Base-by-base conservation (phyloP, 1,139 yeast genomes). In the Meyerozyma smithsonii region DNA sequence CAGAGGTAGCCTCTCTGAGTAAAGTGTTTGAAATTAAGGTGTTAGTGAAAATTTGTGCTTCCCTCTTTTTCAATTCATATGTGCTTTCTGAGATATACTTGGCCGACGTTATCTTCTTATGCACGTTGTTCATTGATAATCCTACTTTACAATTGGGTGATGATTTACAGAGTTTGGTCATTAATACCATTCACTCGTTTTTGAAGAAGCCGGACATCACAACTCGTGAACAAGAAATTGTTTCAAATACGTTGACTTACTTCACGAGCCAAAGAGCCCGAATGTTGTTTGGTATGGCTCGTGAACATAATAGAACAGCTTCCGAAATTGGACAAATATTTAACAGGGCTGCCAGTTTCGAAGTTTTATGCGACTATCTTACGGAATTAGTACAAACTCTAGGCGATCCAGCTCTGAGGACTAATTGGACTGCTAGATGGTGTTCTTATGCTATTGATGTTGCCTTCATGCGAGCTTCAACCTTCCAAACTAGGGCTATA, bases 211-310 rank as follows among this genome's bases (percentile, higher is more conserved):
- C 80, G 2, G 67, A 67, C 19, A 58, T 85, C 23, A 60, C 77
- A 0, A 62, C 53, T 1, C 60, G 55, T 2, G 78, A 78, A 41
- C 66, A 65, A 42, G 51, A 56, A 2, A 61, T 68, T 7, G 69
- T 87, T 12, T 72, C 72, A 40, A 64, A 67, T 1, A 72, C 84
- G 1, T 76, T 85, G 48, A 69, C 65, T 4, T 77, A 76, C 40
- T 74, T 87, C 46, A 78, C 86, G 40, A 80, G 86, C 8, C 87
- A 84, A 41, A 73, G 90, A 53, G 83, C 86, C 4, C 80, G 78
- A 49, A 75, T 85, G 69, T 64, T 86, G 45, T 86, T 86, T 62
- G 96, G 96, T 0, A 66, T 86, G 46, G 80, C 81, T n/a, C 79
- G 88, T 49, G 90, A 83, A 32, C 28, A 66, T 64, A 20, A 72